A percentile compares a stretch with the other conserved stretches of the same genome.
Conservation (phyloP, 2,329 filamentous ascomycete species). For the Aspergillus ochraceoroseus region DNA sequence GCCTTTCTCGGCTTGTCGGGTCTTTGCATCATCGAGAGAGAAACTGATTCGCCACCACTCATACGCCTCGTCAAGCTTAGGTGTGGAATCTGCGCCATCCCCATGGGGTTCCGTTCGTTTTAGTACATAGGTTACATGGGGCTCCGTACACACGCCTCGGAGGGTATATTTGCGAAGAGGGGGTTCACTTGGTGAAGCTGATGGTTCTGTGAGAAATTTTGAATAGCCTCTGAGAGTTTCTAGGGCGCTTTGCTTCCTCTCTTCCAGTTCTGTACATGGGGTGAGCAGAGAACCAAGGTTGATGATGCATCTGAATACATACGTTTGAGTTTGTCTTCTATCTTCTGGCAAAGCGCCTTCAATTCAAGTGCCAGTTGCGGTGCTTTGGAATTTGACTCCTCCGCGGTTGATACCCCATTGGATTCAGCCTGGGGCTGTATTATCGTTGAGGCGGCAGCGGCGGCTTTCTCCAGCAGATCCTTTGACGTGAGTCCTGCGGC, state of each 20-base stretch:
- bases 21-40: conserved; percentile 42
- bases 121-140: conserved; percentile 55
- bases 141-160: conserved; percentile 55
- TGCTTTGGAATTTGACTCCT: conserved; percentile 22
- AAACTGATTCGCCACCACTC: conserved; percentile 57
- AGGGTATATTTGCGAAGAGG: conserved; percentile 51
- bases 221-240: conserved; percentile 44
- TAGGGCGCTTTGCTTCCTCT: conserved; percentile 39
- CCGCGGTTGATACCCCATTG: conserved; percentile 16
- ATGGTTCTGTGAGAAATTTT: conserved; percentile 45
- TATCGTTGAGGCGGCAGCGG: conserved; percentile 28
- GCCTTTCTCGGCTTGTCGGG: conserved; percentile 28
- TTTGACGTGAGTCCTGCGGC: conserved; percentile 26
- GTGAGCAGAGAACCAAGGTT: conserved; percentile 4
- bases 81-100: too few species aligned
- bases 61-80: conserved; percentile 35
- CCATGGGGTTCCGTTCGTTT: conserved; percentile 32
- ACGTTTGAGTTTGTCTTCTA: conserved; percentile 43
- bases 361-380: conserved; percentile 35
- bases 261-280: conserved; percentile 39
- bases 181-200: conserved; percentile 38
- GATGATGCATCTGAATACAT: conserved; percentile 4
- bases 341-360: conserved; percentile 33
- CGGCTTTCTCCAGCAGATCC: conserved; percentile 36
- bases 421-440: conserved; percentile 24